phyloP scores from a whole-genome alignment of 1,284 basidiomycete genomes.

The Mycena citricolor region DNA sequence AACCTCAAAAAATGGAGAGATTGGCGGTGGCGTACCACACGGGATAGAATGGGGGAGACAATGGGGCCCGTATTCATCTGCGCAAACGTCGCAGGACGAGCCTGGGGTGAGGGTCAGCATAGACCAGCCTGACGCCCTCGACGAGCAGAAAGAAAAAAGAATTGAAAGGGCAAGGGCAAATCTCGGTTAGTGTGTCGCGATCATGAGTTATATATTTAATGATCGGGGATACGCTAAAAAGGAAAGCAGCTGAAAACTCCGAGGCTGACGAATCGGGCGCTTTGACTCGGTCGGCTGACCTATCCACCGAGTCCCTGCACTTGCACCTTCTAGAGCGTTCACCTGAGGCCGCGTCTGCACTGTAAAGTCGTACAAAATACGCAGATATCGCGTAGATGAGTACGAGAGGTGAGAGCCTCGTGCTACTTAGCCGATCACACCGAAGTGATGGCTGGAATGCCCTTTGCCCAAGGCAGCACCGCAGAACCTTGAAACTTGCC shows the following conservation, averaged over 20 bases:
- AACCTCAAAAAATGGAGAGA: slow-evolving; percentile 25
- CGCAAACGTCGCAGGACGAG: slow-evolving; percentile 82
- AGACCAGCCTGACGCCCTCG: slow-evolving; percentile 32
- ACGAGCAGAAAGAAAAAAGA: slow-evolving; percentile 1
- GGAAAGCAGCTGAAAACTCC: slow-evolving; percentile 1
- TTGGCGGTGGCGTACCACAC: slow-evolving; percentile 54
- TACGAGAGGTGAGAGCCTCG: slow-evolving; percentile 10
- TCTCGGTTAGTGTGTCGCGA: slow-evolving; percentile 17
- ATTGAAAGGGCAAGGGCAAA: slow-evolving; percentile 11
- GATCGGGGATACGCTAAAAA: slow-evolving; percentile 4
- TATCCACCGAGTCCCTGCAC: too few species aligned
- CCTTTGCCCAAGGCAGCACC: slow-evolving; percentile 16
- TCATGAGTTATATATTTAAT: slow-evolving; percentile 6
- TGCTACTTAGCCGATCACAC: slow-evolving; percentile 19
- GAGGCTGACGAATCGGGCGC: too few species aligned
- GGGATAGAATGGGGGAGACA: slow-evolving; percentile 75
- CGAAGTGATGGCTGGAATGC: slow-evolving; percentile 17
- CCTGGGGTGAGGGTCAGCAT: slow-evolving; percentile 79
- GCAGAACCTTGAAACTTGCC: too few species aligned
- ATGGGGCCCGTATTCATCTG: slow-evolving; percentile 74
- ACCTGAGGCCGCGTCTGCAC: background rate
- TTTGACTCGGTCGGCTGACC: too few species aligned
- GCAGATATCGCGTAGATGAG: slow-evolving; percentile 6
- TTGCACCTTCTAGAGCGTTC: background rate
- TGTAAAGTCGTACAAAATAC: too few species aligned